Evolutionary conservation across 495 filamentous ascomycete genomes (phyloP), one percentile per base, ranked within the genome.

Genomic region (Hyaloscypha bicolor): DNA sequence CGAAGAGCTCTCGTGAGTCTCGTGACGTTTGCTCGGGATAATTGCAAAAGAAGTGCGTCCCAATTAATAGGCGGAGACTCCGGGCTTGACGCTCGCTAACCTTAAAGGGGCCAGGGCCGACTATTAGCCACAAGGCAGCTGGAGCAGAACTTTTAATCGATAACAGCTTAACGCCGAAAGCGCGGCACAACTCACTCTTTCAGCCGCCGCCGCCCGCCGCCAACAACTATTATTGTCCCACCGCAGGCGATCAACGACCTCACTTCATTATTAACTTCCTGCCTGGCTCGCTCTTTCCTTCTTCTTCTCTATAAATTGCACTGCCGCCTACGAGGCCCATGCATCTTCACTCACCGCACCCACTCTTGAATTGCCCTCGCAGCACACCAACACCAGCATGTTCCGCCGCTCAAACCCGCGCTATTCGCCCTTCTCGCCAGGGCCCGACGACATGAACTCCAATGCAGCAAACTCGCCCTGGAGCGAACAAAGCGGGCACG

Each of bases 401-500:
- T 45, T 16, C 59, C 37, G 14, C 33, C 33, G 33, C 53, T 11
- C 14, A 3, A 39, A 16, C 42, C 45, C 30, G 9, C 30, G 8
- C 25, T 55, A 66, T 62, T 48, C 42, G 19, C 64, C 55, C 32
- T 53, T 31, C 55, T 16, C 32, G 52, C 58, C 37, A 39, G 11
- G 37, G 16, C 32, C 56, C 32, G 32, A 61, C 37, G 32, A 61
- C 59, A 25, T 16, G 8, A 48, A 48, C 35, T 61, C 59, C 0
- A 39, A 60, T 37, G 21, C 64, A 39, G 9, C 4, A 6, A 22
- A 30, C 29, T 67, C 65, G 22, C 60, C 52, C 16, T 69, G 67
- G 67, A 60, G 31, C 22, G 22, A 8, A 56, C 53, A 56, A 56
- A 25, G 22, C 22, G 29, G 11, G 30, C 22, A 35, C 53, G 45